Evolutionary conservation across 2,329 filamentous ascomycete species (phyloP), one percentile per base, ranked within the genome.

Genomic region (Cercospora beticola): DNA sequence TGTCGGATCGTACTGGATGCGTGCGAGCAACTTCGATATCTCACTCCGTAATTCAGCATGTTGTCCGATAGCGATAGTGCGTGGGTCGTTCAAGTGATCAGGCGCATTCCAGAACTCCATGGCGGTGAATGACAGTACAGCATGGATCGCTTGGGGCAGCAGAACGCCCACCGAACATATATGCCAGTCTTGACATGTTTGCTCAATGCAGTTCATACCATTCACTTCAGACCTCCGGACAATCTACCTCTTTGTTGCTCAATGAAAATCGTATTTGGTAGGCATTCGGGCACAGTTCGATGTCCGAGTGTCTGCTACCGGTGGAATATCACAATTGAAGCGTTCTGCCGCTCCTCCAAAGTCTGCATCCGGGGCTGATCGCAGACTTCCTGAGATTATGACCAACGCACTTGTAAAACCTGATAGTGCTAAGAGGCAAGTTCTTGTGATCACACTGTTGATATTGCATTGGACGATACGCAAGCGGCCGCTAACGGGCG

Each of bases 401-500:
- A 7, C 30, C 30, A 31, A 10, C 30, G 30, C 30, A 31, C 30
- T 31, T 31, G 8, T 31, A 10, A 8, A 31, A 10, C 10, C 8
- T 10, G 8, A 31, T 10, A 10, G 30, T 10, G 30, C 30, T 31
- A 31, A 31, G 30, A 7, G 30, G 30, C 30, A 31, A 31, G 30
- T 31, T 31, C 9, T 31, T 31, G 9, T 31, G 30, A 31, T 31
- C 6, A 31, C 30, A 31, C 30, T 31, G 9, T 10, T 31, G 30
- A 31, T 31, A 31, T 31, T 31, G 30, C 30, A 10, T 31, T 31
- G 9, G 30, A 9, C 30, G 30, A 31, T 31, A 10, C 30, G 30
- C 30, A 31, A 31, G 23, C 60, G 60, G 60, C 60, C 36, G 60
- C 60, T 62, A 62, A 16, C 60, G 60, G 43, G 8, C 36, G 60